Conservation (phyloP, 441 rosid species). For the Melastoma candidum region DNA sequence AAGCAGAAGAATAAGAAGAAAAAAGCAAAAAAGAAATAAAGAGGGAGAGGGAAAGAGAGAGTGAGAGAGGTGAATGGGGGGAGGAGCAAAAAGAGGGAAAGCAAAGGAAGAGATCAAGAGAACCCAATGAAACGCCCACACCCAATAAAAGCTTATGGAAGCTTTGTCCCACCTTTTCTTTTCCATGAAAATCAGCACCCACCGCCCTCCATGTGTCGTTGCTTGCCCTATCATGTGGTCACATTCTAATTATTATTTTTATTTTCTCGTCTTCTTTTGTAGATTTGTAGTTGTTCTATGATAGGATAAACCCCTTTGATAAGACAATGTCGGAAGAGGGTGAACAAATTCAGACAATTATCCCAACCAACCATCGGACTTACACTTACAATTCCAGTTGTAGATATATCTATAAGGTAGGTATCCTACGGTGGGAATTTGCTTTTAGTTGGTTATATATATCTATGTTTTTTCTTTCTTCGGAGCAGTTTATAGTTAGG, state of each 20-base stretch:
- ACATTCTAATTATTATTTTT: conserved; percentile 32
- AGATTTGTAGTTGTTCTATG: background rate
- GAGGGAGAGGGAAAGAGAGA: background rate
- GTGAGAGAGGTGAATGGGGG: conserved; percentile 21
- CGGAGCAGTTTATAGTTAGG: background rate
- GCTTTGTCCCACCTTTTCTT: background rate
- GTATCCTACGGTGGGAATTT: too few relatives aligned
- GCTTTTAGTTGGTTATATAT: background rate
- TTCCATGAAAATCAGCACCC: conserved; percentile 76
- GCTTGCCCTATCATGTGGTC: conserved; percentile 31
- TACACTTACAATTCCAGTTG: too few relatives aligned
- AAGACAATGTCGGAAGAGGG: too few relatives aligned
- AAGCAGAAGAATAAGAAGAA: background rate
- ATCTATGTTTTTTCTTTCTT: background rate
- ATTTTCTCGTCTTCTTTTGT: conserved; percentile 3
- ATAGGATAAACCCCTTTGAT: too few relatives aligned
- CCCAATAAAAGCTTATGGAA: conserved; percentile 25
- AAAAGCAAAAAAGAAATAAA: conserved; percentile 16
- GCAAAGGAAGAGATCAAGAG: conserved; percentile 31
- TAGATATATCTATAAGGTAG: too few relatives aligned
- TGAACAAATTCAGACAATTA: too few relatives aligned
- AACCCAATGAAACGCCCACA: conserved; percentile 28
- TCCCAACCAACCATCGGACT: too few relatives aligned
- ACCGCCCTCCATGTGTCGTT: conserved; percentile 7
- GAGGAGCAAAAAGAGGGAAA: conserved; percentile 9